Evolutionary conservation across 2,329 filamentous ascomycete genomes (phyloP).

Genomic region (Phoma sp.): DNA sequence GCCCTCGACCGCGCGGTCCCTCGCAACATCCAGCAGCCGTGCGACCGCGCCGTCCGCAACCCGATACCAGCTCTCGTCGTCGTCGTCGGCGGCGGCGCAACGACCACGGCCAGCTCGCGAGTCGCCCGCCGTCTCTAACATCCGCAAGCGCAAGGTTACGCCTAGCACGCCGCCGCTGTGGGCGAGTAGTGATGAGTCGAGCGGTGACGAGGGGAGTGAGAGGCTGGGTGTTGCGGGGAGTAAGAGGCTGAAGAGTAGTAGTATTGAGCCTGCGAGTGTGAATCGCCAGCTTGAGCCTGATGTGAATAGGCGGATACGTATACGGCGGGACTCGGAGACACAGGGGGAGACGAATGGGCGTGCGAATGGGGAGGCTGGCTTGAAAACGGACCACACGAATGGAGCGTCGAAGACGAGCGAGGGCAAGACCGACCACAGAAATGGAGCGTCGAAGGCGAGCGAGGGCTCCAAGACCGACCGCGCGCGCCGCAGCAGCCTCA

Average conservation of each 20-base stretch:
- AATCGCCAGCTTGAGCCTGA: slow-evolving; percentile 49
- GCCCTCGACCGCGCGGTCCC: slow-evolving; percentile 19
- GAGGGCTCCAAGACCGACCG: slow-evolving; percentile 8
- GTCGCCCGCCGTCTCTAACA: slow-evolving; percentile 38
- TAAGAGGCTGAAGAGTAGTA: slow-evolving; percentile 46
- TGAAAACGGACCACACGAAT: neutral
- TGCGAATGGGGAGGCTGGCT: neutral
- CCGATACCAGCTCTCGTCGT: slow-evolving; percentile 38
- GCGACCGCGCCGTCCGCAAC: slow-evolving; percentile 31
- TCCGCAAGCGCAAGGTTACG: slow-evolving; percentile 44
- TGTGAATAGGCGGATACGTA: slow-evolving; percentile 41
- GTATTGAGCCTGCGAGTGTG: slow-evolving; percentile 46
- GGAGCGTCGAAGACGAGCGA: too few relatives aligned
- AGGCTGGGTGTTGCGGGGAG: slow-evolving; percentile 37
- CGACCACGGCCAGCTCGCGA: slow-evolving; percentile 26
- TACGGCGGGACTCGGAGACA: slow-evolving; percentile 24
- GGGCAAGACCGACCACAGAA: slow-evolving; percentile 13
- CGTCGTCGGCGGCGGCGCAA: slow-evolving; percentile 20
- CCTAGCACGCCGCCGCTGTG: slow-evolving; percentile 45
- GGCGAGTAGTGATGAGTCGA: slow-evolving; percentile 43
- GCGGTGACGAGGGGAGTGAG: slow-evolving; percentile 38
- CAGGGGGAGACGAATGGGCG: neutral
- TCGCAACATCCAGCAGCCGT: too few relatives aligned
- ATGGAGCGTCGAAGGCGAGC: slow-evolving; percentile 14
- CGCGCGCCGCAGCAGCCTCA: slow-evolving; percentile 30